A percentile compares a stretch with the other conserved stretches of the same genome.
Evolutionary conservation across 1,284 basidiomycete genomes (phyloP).

Genomic region (Pseudomicrostroma phylloplanum): DNA sequence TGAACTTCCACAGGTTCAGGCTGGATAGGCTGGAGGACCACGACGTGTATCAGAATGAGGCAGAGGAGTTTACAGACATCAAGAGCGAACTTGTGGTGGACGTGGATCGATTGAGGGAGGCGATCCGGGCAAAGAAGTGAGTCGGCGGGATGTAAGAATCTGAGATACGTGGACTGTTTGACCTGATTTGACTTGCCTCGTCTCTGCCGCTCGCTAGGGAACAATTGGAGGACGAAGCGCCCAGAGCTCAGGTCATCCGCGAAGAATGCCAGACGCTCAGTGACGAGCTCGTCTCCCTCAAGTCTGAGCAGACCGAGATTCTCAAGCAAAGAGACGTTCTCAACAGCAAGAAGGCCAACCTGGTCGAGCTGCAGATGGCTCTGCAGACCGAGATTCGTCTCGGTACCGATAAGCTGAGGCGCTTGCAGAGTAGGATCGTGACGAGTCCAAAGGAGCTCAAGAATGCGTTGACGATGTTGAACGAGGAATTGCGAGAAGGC

Average conservation of each 20-base stretch:
- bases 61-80: not conserved
- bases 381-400: not conserved
- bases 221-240: not conserved
- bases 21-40: not conserved
- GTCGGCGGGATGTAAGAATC: not conserved
- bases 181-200: not conserved
- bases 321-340: not conserved
- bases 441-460: constrained; percentile 1
- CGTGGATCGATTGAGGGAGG: not conserved
- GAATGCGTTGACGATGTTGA: not conserved
- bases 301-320: not conserved
- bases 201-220: not conserved
- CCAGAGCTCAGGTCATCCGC: not conserved
- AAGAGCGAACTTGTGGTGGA: not conserved
- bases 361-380: not conserved
- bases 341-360: not conserved
- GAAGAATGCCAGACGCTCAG: not conserved
- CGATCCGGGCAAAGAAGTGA: not conserved
- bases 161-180: not conserved
- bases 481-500: not conserved
- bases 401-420: not conserved
- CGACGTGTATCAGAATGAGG: not conserved
- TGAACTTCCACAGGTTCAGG: constrained; percentile 49
- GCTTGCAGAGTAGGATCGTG: not conserved
- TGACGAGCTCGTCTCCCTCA: not conserved